Evolutionary conservation across 306 rosid species (phyloP).

Genomic region (Crataegus laevigata): DNA sequence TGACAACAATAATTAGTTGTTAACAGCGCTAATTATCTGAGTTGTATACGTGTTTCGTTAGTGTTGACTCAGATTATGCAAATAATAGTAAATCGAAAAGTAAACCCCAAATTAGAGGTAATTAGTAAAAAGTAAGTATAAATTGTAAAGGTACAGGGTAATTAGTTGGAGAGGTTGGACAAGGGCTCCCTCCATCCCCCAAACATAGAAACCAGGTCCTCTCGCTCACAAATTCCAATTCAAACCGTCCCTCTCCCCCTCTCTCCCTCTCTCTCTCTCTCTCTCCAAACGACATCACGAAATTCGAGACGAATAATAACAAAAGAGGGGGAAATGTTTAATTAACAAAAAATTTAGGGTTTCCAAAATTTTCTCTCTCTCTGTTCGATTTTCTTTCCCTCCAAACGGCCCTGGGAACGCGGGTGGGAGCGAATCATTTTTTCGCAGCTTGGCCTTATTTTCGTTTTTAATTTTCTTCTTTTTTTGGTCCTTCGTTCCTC

Average conservation of each 20-base stretch:
- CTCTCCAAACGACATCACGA: constrained; percentile 5
- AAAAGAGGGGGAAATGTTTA: not conserved
- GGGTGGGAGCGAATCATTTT: constrained; percentile 10
- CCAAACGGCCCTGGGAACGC: constrained; percentile 44
- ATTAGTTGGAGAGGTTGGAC: constrained; percentile 14
- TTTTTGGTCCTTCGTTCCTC: not conserved
- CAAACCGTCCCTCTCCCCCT: constrained; percentile 2
- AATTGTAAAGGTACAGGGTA: not conserved
- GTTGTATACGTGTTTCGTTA: not conserved
- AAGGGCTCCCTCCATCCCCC: constrained; percentile 9
- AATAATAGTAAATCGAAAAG: not conserved
- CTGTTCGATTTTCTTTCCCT: constrained; percentile 47
- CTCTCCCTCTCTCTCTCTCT: not conserved
- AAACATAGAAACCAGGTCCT: not conserved
- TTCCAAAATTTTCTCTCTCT: constrained; percentile 15
- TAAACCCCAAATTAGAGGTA: not conserved
- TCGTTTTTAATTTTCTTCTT: not conserved
- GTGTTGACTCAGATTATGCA: not conserved
- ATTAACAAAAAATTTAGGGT: constrained; percentile 31
- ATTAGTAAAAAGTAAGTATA: not conserved
- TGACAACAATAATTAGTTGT: not conserved
- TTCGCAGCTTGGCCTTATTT: constrained; percentile 5
- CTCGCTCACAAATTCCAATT: not conserved
- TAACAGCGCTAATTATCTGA: not conserved
- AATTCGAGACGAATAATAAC: constrained; percentile 6